phyloP scores from a whole-genome alignment of 75 land plant genomes.

The Azolla pinnata region DNA sequence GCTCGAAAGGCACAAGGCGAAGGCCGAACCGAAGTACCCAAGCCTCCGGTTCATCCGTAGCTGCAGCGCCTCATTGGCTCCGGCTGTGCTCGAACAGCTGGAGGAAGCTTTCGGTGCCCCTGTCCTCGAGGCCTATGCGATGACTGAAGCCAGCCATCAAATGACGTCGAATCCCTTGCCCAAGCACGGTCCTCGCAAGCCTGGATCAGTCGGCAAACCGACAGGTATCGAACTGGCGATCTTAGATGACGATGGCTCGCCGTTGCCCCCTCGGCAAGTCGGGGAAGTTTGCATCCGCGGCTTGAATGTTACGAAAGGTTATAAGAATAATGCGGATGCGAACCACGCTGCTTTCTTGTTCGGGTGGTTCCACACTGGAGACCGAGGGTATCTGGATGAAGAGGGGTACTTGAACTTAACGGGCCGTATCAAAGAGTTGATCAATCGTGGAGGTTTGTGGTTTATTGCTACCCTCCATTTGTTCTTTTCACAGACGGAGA shows the following conservation, averaged over 20 bases:
- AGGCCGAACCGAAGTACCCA: constrained; percentile 61
- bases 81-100: constrained; percentile 49
- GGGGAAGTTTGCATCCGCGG: constrained; percentile 94
- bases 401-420: constrained; percentile 84
- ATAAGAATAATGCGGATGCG: constrained; percentile 81
- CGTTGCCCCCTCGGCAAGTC: constrained; percentile 4
- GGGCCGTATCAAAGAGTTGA: constrained; percentile 94
- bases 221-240: constrained; percentile 74
- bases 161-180: constrained; percentile 92
- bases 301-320: constrained; percentile 76
- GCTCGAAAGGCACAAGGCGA: constrained; percentile 51
- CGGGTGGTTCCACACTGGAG: constrained; percentile 99
- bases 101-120: constrained; percentile 84
- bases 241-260: constrained; percentile 52
- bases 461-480: too few species aligned
- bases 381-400: constrained; percentile 64
- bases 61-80: constrained; percentile 62
- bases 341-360: constrained; percentile 64
- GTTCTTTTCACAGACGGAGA: too few species aligned
- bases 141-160: constrained; percentile 94
- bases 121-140: constrained; percentile 87
- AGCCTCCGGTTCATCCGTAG: constrained; percentile 48
- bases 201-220: constrained; percentile 78
- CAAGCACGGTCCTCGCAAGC: constrained; percentile 53
- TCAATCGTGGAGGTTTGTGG: constrained; percentile 80